phyloP scores from a whole-genome alignment of 768 basidiomycete genomes.

The Boletus sp. region DNA sequence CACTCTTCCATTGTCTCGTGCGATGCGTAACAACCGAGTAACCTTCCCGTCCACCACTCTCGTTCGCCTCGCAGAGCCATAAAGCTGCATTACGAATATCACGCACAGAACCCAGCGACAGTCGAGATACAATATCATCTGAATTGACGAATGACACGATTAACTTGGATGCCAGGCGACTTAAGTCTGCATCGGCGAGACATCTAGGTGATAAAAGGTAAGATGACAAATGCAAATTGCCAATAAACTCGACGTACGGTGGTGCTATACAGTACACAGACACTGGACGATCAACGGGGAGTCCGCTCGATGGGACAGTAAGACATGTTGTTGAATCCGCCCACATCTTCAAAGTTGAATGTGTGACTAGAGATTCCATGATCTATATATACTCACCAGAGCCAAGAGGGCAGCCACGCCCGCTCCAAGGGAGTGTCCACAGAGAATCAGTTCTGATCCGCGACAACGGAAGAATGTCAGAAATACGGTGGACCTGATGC shows the following conservation, averaged over 20 bases:
- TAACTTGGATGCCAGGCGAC: constrained; percentile 57
- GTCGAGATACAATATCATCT: constrained; percentile 75
- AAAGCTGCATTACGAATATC: constrained; percentile 72
- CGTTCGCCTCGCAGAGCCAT: constrained; percentile 78
- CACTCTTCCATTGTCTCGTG: constrained; percentile 64
- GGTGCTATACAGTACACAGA: constrained; percentile 80
- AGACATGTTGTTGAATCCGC: constrained; percentile 77
- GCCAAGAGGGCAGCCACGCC: constrained; percentile 77
- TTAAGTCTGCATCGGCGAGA: constrained; percentile 58
- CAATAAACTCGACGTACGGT: constrained; percentile 49
- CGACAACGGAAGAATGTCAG: constrained; percentile 1
- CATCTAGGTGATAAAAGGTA: constrained; percentile 41
- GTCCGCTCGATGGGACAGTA: constrained; percentile 63
- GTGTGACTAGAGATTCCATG: neutral
- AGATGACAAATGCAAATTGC: neutral
- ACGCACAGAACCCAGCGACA: constrained; percentile 74
- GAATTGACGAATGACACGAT: constrained; percentile 81
- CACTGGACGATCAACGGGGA: constrained; percentile 64
- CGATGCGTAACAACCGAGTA: constrained; percentile 40
- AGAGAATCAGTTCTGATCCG: constrained; percentile 62
- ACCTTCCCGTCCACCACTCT: constrained; percentile 38
- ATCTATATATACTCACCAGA: constrained; percentile 45
- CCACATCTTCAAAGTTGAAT: constrained; percentile 63
- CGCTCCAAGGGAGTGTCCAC: constrained; percentile 83
- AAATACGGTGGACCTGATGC: neutral